phyloP scores from a whole-genome alignment of 371 early-diverging fungal genomes.

The Basidiobolus meristosporus region DNA sequence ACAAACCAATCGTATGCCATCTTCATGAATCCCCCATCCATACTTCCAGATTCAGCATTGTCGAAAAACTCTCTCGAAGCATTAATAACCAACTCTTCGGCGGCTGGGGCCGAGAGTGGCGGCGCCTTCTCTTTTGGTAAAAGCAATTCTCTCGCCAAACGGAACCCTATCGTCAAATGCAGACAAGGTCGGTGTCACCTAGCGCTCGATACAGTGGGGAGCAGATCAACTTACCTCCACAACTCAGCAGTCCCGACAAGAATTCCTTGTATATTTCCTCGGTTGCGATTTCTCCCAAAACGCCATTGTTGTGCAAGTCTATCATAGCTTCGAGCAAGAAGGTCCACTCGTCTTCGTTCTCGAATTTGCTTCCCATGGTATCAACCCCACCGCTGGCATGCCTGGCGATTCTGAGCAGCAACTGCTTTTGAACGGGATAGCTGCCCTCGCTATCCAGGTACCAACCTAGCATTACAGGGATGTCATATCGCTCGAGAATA shows the following conservation, averaged over 20 bases:
- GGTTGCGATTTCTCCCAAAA: constrained; percentile 27
- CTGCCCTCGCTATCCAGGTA: constrained; percentile 23
- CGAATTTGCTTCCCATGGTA: constrained; percentile 25
- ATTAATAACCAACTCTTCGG: constrained; percentile 43
- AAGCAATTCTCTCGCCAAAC: constrained; percentile 37
- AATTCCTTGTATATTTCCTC: constrained; percentile 43
- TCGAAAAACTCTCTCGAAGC: constrained; percentile 57
- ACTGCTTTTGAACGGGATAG: constrained; percentile 23
- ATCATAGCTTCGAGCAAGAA: constrained; percentile 41
- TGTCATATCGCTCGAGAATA: constrained; percentile 34
- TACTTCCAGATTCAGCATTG: constrained; percentile 50
- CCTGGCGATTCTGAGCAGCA: constrained; percentile 41
- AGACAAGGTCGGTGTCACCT: constrained; percentile 1
- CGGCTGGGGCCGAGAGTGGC: constrained; percentile 22
- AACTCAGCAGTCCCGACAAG: constrained; percentile 35
- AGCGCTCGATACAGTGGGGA: neutral
- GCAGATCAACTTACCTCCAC: constrained; percentile 33
- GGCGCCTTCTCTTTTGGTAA: constrained; percentile 20
- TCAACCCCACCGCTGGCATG: constrained; percentile 35
- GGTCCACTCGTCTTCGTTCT: constrained; percentile 49
- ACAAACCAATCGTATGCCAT: constrained; percentile 53
- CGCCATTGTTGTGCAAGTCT: constrained; percentile 23
- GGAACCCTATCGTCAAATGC: constrained; percentile 22
- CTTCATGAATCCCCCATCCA: constrained; percentile 41
- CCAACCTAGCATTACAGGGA: constrained; percentile 33